Evolutionary conservation across 495 filamentous ascomycete species (phyloP).

Genomic region (Aspergillus nidulans): DNA sequence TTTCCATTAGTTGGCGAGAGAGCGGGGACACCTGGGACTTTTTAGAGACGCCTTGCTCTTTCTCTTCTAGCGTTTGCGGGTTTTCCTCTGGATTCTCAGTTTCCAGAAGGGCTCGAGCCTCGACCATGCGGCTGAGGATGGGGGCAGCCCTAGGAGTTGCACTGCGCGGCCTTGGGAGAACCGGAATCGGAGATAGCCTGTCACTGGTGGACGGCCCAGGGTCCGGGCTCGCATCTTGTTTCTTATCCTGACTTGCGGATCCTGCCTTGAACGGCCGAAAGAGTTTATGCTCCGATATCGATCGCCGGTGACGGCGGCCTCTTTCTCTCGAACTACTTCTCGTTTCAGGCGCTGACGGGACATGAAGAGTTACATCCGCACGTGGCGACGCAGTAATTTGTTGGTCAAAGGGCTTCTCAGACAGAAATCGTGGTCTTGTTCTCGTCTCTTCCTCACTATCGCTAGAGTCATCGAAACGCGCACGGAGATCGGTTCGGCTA

Average conservation of each 20-base stretch:
- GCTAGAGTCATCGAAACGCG: constrained; percentile 76
- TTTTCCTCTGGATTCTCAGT: constrained; percentile 22
- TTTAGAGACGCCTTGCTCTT: constrained; percentile 20
- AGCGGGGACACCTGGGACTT: constrained; percentile 41
- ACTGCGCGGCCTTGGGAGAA: constrained; percentile 30
- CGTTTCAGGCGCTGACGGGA: background rate
- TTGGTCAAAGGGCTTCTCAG: constrained; percentile 13
- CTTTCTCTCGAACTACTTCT: constrained; percentile 20
- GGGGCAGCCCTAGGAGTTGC: constrained; percentile 56
- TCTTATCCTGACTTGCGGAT: constrained; percentile 26
- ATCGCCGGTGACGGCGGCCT: constrained; percentile 48
- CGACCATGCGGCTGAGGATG: constrained; percentile 76
- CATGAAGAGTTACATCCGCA: constrained; percentile 2
- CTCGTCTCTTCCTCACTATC: constrained; percentile 67
- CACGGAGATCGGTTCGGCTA: constrained; percentile 71
- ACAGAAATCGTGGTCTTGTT: constrained; percentile 9
- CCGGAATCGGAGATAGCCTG: constrained; percentile 14
- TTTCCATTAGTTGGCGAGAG: constrained; percentile 71
- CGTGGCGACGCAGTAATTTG: constrained; percentile 6
- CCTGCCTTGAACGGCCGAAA: constrained; percentile 55
- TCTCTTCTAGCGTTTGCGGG: constrained; percentile 17
- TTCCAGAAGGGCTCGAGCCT: constrained; percentile 68
- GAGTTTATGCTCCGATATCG: constrained; percentile 57
- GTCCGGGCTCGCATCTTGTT: constrained; percentile 1
- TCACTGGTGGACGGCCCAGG: constrained; percentile 19